Evolutionary conservation across 2,329 filamentous ascomycete species (phyloP).

Genomic region (Aspergillus alliaceus): DNA sequence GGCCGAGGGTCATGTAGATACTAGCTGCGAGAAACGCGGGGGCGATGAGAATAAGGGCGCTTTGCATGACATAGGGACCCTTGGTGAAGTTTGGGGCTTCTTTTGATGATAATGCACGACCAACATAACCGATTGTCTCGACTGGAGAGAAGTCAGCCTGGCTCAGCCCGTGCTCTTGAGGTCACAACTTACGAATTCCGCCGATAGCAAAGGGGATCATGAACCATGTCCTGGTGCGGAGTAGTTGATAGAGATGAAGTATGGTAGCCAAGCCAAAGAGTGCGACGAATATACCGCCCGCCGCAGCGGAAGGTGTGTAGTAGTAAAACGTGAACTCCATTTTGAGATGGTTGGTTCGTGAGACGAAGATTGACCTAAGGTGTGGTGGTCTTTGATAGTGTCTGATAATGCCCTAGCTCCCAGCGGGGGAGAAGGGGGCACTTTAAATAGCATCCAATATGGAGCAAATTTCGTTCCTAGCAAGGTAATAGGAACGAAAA

Average conservation of each 20-base stretch:
- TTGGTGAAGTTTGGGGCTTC: slow-evolving; percentile 31
- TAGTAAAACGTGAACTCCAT: slow-evolving; percentile 24
- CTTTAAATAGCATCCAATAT: neutral
- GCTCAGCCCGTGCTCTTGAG: neutral
- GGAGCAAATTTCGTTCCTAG: neutral
- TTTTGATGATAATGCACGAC: slow-evolving; percentile 45
- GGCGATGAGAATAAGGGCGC: slow-evolving; percentile 27
- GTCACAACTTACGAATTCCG: slow-evolving; percentile 30
- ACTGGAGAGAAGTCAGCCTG: slow-evolving; percentile 33
- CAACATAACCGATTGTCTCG: slow-evolving; percentile 55
- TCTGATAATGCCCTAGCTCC: neutral
- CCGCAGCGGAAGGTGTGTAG: slow-evolving; percentile 23
- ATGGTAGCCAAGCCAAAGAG: slow-evolving; percentile 24
- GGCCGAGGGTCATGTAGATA: slow-evolving; percentile 32
- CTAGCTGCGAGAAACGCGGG: slow-evolving; percentile 30
- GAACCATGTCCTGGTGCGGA: slow-evolving; percentile 28
- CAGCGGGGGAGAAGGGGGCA: neutral
- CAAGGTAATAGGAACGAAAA: neutral
- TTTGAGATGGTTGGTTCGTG: neutral
- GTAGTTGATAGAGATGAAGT: slow-evolving; percentile 25
- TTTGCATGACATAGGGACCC: slow-evolving; percentile 30
- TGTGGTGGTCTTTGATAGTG: neutral
- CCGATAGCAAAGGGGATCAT: slow-evolving; percentile 34
- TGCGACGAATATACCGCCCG: slow-evolving; percentile 23
- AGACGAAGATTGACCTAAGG: neutral